phyloP scores from a whole-genome alignment of 2,329 filamentous ascomycete genomes.

The Pseudofabraea citricarpa region DNA sequence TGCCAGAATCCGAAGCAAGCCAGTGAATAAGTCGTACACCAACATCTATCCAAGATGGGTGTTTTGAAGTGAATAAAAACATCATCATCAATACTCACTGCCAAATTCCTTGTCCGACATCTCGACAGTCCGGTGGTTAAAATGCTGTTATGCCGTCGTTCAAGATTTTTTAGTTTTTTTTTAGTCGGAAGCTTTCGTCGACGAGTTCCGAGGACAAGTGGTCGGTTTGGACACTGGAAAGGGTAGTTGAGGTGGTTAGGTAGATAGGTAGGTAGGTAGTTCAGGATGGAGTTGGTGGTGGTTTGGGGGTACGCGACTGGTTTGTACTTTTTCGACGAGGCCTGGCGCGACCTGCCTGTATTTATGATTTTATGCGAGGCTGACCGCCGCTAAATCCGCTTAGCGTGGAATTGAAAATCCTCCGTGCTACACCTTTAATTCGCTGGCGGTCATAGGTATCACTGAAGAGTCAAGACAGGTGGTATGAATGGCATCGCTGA shows the following conservation, averaged over 20 bases:
- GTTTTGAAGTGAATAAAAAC: conserved; percentile 2
- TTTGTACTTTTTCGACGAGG: conserved; percentile 8
- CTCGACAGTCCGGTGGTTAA: background rate
- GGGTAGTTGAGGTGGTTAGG: no score
- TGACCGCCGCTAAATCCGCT: conserved; percentile 3
- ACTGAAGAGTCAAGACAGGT: background rate
- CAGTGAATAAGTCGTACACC: conserved; percentile 3
- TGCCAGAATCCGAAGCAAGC: background rate
- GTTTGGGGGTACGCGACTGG: conserved; percentile 7
- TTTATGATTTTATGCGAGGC: conserved; percentile 17
- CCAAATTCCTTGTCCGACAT: conserved; percentile 67
- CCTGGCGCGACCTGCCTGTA: conserved; percentile 2
- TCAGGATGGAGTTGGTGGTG: background rate
- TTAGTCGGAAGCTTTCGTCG: no score
- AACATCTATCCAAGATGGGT: background rate
- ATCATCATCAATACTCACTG: conserved; percentile 40
- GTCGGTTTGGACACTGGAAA: no score
- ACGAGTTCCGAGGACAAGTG: no score
- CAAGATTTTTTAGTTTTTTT: no score
- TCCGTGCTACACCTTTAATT: no score
- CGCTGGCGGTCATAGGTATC: background rate
- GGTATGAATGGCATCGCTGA: no score
- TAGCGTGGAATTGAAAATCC: background rate
- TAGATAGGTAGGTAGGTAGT: no score
- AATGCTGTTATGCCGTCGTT: no score